These are phyloP conservation scores for Aspergillus funiculosus DNA, from an alignment of 495 filamentous ascomycete genomes.

Conservation along the genomic window DNA sequence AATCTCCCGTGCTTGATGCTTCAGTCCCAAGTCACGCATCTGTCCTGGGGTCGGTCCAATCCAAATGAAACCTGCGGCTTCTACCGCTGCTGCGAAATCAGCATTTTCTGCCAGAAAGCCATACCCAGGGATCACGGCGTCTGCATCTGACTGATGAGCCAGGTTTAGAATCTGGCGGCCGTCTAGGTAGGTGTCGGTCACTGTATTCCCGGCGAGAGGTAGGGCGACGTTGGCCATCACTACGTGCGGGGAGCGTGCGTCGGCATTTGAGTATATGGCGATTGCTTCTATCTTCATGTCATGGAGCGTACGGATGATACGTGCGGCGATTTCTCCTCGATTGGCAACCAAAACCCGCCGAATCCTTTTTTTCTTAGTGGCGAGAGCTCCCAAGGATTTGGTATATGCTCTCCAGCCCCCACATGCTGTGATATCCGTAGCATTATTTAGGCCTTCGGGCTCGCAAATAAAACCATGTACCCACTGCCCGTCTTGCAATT, in stretches of 20 bases:
- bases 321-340: conserved; percentile 8
- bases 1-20: conserved; percentile 48
- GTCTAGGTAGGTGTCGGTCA: conserved; percentile 3
- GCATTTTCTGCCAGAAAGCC: conserved; percentile 56
- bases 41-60: conserved; percentile 46
- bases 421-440: conserved; percentile 15
- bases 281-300: conserved; percentile 5
- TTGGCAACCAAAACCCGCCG: background rate
- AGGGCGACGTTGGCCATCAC: background rate
- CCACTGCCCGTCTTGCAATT: conserved; percentile 16
- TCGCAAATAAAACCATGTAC: conserved; percentile 20
- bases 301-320: conserved; percentile 4
- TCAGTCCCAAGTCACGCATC: conserved; percentile 51
- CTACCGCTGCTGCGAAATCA: conserved; percentile 43
- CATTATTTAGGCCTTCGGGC: conserved; percentile 7
- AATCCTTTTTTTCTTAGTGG: background rate
- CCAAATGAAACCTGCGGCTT: conserved; percentile 45
- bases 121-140: conserved; percentile 50
- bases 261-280: conserved; percentile 1
- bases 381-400: background rate
- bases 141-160: background rate
- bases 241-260: conserved; percentile 1
- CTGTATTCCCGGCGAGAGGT: background rate
- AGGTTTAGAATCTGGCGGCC: conserved; percentile 1
- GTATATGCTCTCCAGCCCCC: conserved; percentile 16